Base-by-base conservation (phyloP, 2,329 filamentous ascomycete genomes). In the Chaetomiaceae sp. region DNA sequence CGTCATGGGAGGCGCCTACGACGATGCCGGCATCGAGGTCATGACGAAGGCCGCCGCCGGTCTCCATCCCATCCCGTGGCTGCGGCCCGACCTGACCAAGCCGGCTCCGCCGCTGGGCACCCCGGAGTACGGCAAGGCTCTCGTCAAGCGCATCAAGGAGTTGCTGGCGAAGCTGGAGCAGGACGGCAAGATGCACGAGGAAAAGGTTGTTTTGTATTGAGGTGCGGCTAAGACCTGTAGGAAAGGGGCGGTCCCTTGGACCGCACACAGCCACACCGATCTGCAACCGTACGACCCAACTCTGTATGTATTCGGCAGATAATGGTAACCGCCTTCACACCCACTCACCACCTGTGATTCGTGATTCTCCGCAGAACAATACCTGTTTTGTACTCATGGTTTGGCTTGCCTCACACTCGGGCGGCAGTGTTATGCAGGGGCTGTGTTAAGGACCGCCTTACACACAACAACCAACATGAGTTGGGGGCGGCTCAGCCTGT, bases 131-230 rank as follows among this genome's bases (percentile, higher is more conserved):
- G 35, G 42, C 24, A 38, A 45, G 20, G 42, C 42, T 10, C 42
- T 45, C 15, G 42, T 38, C 17, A 17, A 37, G 42, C 42, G 42
- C 15, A 45, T 45, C 19, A 45, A 45, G 35, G 42, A 7, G 17
- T 12, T 38, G 17, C 24, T 45, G 17, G 34, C 42, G 8, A 34
- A 38, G 34, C 24, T 45, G 35, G 42, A 45, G 14, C 17, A 45
- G 35, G 42, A 45, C 4, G 42, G 42, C 12, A 33, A 26, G 18
- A 38, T 45, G 42, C 26, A 45, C 18, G 42, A 45, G 26, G 42
- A 45, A 27, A 37, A 20, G 15, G 34, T 45, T 12, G 27, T 30
- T 11, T 19, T 35, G 26, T 45, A 45, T 18, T 45, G 27, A 45
- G 22, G 18, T 30, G 27, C 10, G 7, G 4, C 7, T 30, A 24